Evolutionary conservation across 495 filamentous ascomycete species (phyloP).

Genomic region (Talaromyces trachyspermus): DNA sequence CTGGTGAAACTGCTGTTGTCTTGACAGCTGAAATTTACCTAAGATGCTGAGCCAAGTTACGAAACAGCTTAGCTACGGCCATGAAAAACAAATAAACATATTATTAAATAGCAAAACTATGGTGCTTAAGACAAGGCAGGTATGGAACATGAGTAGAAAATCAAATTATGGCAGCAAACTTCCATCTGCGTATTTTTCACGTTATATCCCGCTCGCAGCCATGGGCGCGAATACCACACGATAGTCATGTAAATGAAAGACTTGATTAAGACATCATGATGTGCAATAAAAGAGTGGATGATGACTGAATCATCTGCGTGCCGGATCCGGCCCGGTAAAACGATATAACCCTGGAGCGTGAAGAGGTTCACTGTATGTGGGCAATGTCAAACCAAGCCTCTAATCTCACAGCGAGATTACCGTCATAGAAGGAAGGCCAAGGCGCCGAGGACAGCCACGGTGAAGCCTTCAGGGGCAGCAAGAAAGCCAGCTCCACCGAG

Average conservation of each 20-base stretch:
- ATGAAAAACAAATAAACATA: too few species aligned
- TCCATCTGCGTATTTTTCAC: not conserved
- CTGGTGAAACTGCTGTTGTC: too few species aligned
- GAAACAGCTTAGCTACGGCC: too few species aligned
- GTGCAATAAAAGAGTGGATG: constrained; percentile 4
- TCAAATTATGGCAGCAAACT: too few species aligned
- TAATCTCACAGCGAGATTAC: not conserved
- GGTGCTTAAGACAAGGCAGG: too few species aligned
- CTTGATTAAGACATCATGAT: not conserved
- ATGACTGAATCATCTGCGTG: constrained; percentile 5
- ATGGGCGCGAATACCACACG: too few species aligned
- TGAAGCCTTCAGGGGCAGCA: not conserved
- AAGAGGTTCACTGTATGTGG: not conserved
- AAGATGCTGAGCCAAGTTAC: too few species aligned
- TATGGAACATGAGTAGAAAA: too few species aligned
- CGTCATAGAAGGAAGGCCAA: constrained; percentile 3
- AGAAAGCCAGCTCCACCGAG: not conserved
- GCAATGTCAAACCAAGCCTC: not conserved
- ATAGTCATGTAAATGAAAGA: constrained; percentile 5
- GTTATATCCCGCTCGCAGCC: not conserved
- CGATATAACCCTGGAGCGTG: not conserved
- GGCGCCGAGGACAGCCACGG: constrained; percentile 5
- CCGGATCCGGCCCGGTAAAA: constrained; percentile 1
- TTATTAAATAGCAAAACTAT: not conserved
- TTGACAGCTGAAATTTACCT: too few species aligned